A percentile compares a stretch with the other conserved stretches of the same genome.
Conservation (phyloP, 1,139 yeast species). For the Kluyveromyces sp. region DNA sequence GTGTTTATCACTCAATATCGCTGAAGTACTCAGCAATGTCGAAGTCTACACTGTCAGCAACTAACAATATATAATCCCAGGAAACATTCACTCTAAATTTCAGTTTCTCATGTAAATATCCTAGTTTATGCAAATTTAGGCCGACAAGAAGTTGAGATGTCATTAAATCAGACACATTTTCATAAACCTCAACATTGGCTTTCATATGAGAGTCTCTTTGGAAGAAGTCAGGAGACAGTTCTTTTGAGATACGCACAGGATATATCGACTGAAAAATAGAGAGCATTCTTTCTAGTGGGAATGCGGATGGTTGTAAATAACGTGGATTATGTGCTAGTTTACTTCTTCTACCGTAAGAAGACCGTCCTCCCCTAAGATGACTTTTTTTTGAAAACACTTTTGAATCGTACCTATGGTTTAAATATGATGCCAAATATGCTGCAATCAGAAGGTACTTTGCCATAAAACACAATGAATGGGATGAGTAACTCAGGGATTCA, state of each 20-base stretch:
- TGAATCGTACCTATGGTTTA: conserved; percentile 54
- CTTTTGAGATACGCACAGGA: conserved; percentile 24
- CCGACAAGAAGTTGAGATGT: background rate
- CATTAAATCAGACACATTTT: conserved; percentile 53
- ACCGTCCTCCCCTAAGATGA: conserved; percentile 36
- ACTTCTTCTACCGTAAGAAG: conserved; percentile 35
- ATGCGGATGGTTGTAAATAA: conserved; percentile 52
- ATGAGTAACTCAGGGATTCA: conserved; percentile 2
- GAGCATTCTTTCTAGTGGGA: conserved; percentile 59
- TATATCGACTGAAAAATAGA: conserved; percentile 59
- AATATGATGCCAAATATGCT: conserved; percentile 64
- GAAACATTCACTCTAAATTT: conserved; percentile 62
- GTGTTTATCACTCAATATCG: conserved; percentile 11
- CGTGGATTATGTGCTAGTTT: conserved; percentile 47
- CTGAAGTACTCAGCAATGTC: conserved; percentile 48
- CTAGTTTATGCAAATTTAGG: background rate
- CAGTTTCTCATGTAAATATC: conserved; percentile 45
- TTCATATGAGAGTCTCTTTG: conserved; percentile 21
- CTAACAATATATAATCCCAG: conserved; percentile 46
- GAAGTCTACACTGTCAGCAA: conserved; percentile 48
- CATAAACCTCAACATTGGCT: conserved; percentile 47
- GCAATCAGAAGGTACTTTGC: conserved; percentile 60
- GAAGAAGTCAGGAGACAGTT: conserved; percentile 6
- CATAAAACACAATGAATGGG: conserved; percentile 40
- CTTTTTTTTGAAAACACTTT: conserved; percentile 55